A percentile compares a stretch with the other conserved stretches of the same genome.
phyloP scores from a whole-genome alignment of 495 filamentous ascomycete genomes.

The Annulohypoxylon stygium region DNA sequence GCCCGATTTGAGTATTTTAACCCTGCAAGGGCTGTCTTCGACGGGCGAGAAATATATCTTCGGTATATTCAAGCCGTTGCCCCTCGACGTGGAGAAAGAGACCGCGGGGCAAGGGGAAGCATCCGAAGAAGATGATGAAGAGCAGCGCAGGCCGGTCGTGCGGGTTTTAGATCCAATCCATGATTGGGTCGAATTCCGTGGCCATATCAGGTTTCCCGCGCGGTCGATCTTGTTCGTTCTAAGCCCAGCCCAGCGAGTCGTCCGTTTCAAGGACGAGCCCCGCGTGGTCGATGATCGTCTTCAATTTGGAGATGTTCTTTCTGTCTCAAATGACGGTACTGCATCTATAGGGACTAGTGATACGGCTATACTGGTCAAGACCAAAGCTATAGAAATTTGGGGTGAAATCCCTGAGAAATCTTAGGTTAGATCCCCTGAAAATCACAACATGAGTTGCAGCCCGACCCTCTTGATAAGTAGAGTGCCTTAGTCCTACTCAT shows the following conservation, averaged over 20 bases:
- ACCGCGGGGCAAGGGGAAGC: background rate
- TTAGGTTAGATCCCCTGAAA: slow-evolving; percentile 1
- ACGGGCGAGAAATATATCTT: slow-evolving; percentile 1
- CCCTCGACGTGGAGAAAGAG: background rate
- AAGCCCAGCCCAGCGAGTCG: background rate
- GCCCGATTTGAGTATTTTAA: background rate
- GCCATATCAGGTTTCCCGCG: background rate
- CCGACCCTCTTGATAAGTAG: background rate
- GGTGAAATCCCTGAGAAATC: background rate
- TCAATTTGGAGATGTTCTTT: background rate
- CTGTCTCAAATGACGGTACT: background rate
- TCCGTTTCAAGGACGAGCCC: background rate
- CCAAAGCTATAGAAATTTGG: slow-evolving; percentile 2
- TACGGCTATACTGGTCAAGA: background rate
- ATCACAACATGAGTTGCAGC: slow-evolving; percentile 1
- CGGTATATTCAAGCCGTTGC: background rate
- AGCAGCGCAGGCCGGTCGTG: background rate
- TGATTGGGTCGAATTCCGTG: background rate
- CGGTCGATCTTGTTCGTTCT: slow-evolving; percentile 7
- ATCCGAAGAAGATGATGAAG: background rate
- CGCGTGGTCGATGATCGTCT: background rate
- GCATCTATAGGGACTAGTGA: background rate
- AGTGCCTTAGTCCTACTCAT: background rate
- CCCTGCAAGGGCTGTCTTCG: background rate
- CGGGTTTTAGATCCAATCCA: background rate